A percentile compares a stretch with the other conserved stretches of the same genome.
phyloP scores from a whole-genome alignment of 495 filamentous ascomycete genomes.

The Choiromyces venosus region DNA sequence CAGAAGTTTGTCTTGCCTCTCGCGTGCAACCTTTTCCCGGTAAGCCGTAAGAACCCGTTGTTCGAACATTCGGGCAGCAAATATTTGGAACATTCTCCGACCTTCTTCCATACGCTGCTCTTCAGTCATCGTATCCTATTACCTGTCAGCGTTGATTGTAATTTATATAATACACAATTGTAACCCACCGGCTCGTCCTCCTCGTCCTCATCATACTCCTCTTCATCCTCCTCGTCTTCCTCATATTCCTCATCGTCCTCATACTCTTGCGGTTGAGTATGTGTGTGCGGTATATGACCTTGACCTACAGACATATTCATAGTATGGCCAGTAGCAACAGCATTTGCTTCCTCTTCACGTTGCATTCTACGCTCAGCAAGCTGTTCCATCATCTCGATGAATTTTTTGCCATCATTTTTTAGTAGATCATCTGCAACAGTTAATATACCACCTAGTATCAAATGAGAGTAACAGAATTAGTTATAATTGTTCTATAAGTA shows the following conservation, averaged over 20 bases:
- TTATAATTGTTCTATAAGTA: slow-evolving; percentile 15
- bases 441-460: slow-evolving; percentile 76
- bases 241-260: slow-evolving; percentile 63
- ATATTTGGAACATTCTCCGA: slow-evolving; percentile 98
- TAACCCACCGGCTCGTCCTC: slow-evolving; percentile 54
- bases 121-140: slow-evolving; percentile 90
- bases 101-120: slow-evolving; percentile 99
- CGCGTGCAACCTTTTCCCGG: slow-evolving; percentile 86
- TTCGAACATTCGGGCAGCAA: slow-evolving; percentile 98
- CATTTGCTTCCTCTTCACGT: slow-evolving; percentile 84
- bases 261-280: slow-evolving; percentile 62
- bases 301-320: slow-evolving; percentile 43
- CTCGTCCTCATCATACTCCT: slow-evolving; percentile 83
- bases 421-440: slow-evolving; percentile 97
- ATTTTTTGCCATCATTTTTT: slow-evolving; percentile 98
- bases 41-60: slow-evolving; percentile 96
- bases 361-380: slow-evolving; percentile 95
- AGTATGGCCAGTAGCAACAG: slow-evolving; percentile 44
- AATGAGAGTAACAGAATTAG: not conserved
- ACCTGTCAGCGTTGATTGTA: slow-evolving; percentile 42
- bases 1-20: slow-evolving; percentile 84
- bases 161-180: slow-evolving; percentile 42
- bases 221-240: slow-evolving; percentile 82
- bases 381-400: slow-evolving; percentile 99
- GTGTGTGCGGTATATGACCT: slow-evolving; percentile 39